phyloP scores from a whole-genome alignment of 305 asterid species.

The Withania somnifera region DNA sequence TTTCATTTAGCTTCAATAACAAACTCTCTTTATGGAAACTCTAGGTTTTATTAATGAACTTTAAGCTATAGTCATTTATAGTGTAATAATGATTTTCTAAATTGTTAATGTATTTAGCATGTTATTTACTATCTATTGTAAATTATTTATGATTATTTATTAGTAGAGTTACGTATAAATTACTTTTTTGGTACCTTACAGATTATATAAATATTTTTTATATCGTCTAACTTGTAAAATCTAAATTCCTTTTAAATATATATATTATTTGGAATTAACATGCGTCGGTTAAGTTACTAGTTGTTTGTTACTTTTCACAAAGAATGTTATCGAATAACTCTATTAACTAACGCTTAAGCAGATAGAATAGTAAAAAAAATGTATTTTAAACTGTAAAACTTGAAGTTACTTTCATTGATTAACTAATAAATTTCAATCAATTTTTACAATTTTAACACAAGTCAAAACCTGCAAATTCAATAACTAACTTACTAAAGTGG shows the following conservation, averaged over 20 bases:
- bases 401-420: neutral
- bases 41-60: neutral
- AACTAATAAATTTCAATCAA: neutral
- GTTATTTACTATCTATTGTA: too few species aligned
- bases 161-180: too few species aligned
- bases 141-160: too few species aligned
- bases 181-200: too few species aligned
- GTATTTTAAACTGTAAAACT: too few species aligned
- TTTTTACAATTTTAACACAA: neutral
- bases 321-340: neutral
- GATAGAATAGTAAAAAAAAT: too few species aligned
- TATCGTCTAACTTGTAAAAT: too few species aligned
- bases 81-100: neutral
- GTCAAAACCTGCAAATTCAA: neutral
- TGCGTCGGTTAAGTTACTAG: neutral
- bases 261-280: too few species aligned
- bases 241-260: too few species aligned
- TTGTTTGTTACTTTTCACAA: neutral
- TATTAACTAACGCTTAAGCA: neutral
- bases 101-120: neutral
- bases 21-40: neutral
- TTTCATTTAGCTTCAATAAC: neutral
- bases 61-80: neutral
- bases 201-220: too few species aligned
- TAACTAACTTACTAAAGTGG: neutral